Conservation (phyloP, 2,329 filamentous ascomycete genomes). For the Trichoderma guizhouense region DNA sequence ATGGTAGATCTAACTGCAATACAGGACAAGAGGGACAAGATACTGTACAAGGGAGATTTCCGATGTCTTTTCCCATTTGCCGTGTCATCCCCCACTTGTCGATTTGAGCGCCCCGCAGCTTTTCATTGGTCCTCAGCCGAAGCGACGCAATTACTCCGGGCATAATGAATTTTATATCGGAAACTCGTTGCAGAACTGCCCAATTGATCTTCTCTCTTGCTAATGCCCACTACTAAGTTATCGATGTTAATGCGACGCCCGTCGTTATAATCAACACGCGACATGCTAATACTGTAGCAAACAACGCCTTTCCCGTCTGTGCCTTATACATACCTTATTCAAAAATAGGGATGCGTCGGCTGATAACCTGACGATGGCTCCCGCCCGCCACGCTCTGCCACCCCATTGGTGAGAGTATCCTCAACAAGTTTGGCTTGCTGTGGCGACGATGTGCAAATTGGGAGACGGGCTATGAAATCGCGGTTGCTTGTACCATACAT, state of each 20-base stretch:
- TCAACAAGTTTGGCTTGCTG: background rate
- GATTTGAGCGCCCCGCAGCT: conserved; percentile 33
- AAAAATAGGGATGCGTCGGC: background rate
- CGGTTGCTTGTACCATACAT: background rate
- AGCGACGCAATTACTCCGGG: background rate
- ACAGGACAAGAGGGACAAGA: background rate
- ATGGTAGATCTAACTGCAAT: background rate
- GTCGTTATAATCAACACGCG: background rate
- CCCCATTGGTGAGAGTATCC: background rate
- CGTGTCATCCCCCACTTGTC: conserved; percentile 32
- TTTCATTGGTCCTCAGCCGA: conserved; percentile 21
- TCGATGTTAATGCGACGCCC: background rate
- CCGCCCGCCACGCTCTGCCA: background rate
- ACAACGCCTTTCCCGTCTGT: background rate
- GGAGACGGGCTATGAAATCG: background rate
- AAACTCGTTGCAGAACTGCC: background rate
- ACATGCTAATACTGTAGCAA: background rate
- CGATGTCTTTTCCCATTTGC: conserved; percentile 21
- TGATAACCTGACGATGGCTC: background rate
- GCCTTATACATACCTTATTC: background rate
- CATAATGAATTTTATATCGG: background rate
- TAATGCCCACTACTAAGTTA: background rate
- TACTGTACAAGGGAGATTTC: background rate
- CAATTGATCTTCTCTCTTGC: background rate
- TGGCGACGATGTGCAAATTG: background rate